phyloP scores from a whole-genome alignment of 345 rosid species.

The Sonneratia caseolaris region DNA sequence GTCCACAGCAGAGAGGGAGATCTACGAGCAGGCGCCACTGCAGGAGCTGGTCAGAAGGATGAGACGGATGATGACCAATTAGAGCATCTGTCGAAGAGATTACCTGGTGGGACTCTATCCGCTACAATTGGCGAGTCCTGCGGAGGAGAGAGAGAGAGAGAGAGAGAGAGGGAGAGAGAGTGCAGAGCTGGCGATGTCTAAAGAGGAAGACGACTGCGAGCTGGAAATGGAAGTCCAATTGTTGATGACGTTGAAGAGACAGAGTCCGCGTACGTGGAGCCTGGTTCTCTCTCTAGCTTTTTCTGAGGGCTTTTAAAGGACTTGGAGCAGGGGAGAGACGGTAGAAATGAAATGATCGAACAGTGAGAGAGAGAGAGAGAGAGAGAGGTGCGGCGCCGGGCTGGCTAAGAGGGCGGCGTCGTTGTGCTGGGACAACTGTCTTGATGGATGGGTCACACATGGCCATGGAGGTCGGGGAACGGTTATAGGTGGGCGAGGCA shows the following conservation, averaged over 20 bases:
- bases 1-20: neutral
- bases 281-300: slow-evolving; percentile 12
- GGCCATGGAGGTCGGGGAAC: too few relatives aligned
- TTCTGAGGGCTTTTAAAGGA: slow-evolving; percentile 1
- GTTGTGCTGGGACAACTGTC: too few relatives aligned
- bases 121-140: neutral
- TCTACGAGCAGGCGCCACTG: neutral
- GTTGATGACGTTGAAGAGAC: neutral
- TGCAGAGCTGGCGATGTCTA: neutral
- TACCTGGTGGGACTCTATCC: neutral
- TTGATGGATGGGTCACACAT: too few relatives aligned
- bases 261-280: neutral
- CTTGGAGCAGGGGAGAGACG: too few relatives aligned
- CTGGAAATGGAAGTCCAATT: neutral
- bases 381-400: neutral
- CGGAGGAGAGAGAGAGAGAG: neutral
- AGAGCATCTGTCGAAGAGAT: neutral
- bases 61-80: neutral
- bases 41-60: neutral
- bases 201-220: neutral
- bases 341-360: too few relatives aligned
- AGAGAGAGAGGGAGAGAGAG: neutral
- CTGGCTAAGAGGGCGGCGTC: neutral
- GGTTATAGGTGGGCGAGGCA: too few relatives aligned
- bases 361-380: too few relatives aligned